Conservation (phyloP, 306 rosid species). For the Medicago arabica region DNA sequence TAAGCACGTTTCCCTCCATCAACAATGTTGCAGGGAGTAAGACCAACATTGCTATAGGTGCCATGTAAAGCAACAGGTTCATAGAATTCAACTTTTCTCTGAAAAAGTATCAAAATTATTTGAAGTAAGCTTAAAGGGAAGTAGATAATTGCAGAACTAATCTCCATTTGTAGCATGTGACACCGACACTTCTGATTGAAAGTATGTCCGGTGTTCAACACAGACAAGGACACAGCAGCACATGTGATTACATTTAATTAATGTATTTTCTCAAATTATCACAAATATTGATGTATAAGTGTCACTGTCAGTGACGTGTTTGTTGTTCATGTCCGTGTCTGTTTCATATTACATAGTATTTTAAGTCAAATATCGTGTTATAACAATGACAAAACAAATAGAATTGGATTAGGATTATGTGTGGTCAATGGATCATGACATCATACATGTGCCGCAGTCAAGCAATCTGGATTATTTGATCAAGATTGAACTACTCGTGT, state of each 20-base stretch:
- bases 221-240: background rate
- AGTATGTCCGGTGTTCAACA: background rate
- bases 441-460: background rate
- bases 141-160: background rate
- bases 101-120: conserved; percentile 1
- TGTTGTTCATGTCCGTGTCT: background rate
- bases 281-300: background rate
- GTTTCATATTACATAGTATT: background rate
- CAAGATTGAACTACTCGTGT: background rate
- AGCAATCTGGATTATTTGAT: background rate
- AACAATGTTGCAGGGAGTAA: conserved; percentile 55
- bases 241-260: background rate
- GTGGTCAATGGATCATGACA: background rate
- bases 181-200: background rate
- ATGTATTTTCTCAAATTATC: background rate
- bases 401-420: background rate
- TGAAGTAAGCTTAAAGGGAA: conserved; percentile 18
- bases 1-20: conserved; percentile 51
- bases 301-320: background rate
- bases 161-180: background rate
- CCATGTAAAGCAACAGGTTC: conserved; percentile 60
- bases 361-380: background rate
- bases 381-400: background rate
- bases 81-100: conserved; percentile 56
- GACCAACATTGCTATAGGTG: conserved; percentile 52